Evolutionary conservation across 345 rosid species (phyloP), one percentile per base, ranked within the genome.

Genomic region (Hevea brasiliensis): DNA sequence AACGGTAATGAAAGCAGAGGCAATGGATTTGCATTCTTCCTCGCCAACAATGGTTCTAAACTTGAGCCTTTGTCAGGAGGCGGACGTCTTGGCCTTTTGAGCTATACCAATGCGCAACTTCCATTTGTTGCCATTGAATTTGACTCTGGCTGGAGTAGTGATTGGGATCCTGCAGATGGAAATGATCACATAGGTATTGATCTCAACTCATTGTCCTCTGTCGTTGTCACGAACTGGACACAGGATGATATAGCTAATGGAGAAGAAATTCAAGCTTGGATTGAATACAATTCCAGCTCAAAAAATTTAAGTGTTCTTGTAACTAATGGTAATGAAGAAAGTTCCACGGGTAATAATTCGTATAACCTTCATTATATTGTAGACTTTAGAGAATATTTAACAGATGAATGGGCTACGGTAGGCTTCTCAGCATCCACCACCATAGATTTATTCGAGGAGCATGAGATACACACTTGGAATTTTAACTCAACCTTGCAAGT

Each of bases 161-260:
- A 2, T 8, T 67, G 73, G 64, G 85, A 72, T 60, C 77, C 70
- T 1, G 13, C 8, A 0, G 14, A 32, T 32, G 37, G 4, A 32
- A 32, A 32, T 32, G 37, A 32, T 8, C 85, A 80, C 57, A 77
- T 80, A 7, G 83, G 77, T 3, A 67, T 74, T 2, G 45, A 80
- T 54, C 21, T 73, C 53, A 81, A 73, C 29, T 75, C 72, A 9
- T 21, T 78, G 61, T 13, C 24, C 21, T 84, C 77, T 0, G 60
- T 14, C 8, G 29, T 8, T 2, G 41, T 12, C 35, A 24, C 32
- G 40, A 11, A 57, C 0, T 75, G 82, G 80, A 11, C 8, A 21
- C 73, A 45, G 37, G 4, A 32, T 32, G 37, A 32, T 32, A 32
- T 32, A 1, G 4, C 2, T 2, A 21, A 51, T 27, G 81, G 79